Evolutionary conservation across 176 grass and related monocot genomes (phyloP), one percentile per base, ranked within the genome.

Genomic region (Juncus effusus): DNA sequence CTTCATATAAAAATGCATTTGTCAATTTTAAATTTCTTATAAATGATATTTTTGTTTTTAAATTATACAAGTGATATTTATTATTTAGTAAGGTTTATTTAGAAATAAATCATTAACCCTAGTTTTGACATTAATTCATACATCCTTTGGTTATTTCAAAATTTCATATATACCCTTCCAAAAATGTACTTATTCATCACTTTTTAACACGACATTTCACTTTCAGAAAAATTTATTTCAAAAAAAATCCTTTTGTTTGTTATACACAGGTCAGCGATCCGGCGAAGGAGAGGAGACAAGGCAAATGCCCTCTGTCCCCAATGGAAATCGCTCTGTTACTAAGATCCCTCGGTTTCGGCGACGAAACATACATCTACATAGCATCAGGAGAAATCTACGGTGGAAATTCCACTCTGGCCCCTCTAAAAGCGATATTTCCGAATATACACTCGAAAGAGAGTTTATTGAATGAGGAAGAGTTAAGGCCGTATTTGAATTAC

Each of bases 371-470:
- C 56, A 13, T 99, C 44, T 99, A 99, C 49, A 80, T 99, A 56
- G 95, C 95, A 9, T 99, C 95, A 13, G 95, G 95, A 39, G 85
- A 93, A 68, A 78, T 93, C 6, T 99, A 99, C 50, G 83, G 85
- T 45, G 95, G 85, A 60, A 85, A 93, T 56, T 88, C 81, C 58
- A 90, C 85, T 49, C 64, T 99, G 62, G 83, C 95, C 62, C 85
- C 89, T 78, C 83, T 99, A 40, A 90, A 87, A 67, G 80, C 80
- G 49, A 68, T 99, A 5, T 99, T 99, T 63, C 95, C 95, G 40
- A 90, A 99, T 63, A 82, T 87, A 7, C 81, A 99, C 56, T 87
- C 95, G 2, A 99, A 99, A 81, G 95, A 99, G 59, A 85, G 88
- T 68, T 72, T 99, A 72, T 70, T 90, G 57, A 87, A 56, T 61